Evolutionary conservation across 192 early-diverging fungal genomes (phyloP), one percentile per base, ranked within the genome.

Genomic region (Allomyces macrogynus): DNA sequence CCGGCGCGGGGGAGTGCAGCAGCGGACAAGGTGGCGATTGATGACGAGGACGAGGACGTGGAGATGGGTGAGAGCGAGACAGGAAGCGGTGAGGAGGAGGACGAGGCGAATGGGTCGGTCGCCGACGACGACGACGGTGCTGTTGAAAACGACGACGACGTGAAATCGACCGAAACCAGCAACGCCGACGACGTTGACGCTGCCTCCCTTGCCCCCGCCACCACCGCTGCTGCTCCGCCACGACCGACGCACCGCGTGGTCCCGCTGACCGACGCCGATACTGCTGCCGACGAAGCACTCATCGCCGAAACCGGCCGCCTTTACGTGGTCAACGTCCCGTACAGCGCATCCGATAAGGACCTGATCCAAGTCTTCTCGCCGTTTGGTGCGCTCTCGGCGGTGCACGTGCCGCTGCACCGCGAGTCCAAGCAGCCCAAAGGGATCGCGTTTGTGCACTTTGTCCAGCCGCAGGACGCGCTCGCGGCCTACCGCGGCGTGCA

Each of bases 271-370:
- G 9, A 68, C 40, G 12, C 49, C 16, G 22, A 60, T 26, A 12
- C 62, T 61, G 54, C 64, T 26, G 71, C 75, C 12, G 71, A 78
- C 5, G 69, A 74, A 24, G 81, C 87, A 20, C 74, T 87, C 23
- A 95, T 98, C 74, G 78, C 84, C 3, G 92, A 99, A 62, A 99
- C 95, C 18, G 95, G 93, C 0, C 86, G 95, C 22, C 78, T 99
- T 24, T 95, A 92, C 80, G 81, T 99, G 57, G 83, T 87, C 64
- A 99, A 99, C 70, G 79, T 99, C 40, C 78, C 95, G 22, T 99
- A 90, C 76, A 77, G 87, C 61, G 87, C 89, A 63, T 89, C 91
- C 0, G 86, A 86, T 63, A 84, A 93, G 10, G 95, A 99, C 66
- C 71, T 99, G 40, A 81, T 87, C 61, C 74, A 78, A 27, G 62